A percentile compares a stretch with the other conserved stretches of the same genome.
These are phyloP conservation scores for Sindora glabra DNA, from an alignment of 306 rosid species.

Conservation along the genomic window DNA sequence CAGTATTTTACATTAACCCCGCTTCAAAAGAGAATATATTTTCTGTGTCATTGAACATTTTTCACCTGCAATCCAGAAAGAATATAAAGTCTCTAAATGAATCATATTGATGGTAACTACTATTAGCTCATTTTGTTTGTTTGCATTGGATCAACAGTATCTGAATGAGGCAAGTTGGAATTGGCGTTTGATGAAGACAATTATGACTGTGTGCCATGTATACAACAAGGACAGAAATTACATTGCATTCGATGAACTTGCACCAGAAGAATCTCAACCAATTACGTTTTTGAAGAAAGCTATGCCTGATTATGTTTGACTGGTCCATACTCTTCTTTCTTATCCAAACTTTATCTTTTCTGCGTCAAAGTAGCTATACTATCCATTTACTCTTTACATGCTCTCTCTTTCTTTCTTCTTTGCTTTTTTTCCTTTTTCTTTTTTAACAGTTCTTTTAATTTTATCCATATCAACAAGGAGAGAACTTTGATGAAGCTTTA, in stretches of 20 bases:
- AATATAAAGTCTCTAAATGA: not conserved
- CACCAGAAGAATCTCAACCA: constrained; percentile 69
- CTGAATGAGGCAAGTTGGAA: constrained; percentile 88
- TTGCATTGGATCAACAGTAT: constrained; percentile 39
- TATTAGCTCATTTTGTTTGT: constrained; percentile 8
- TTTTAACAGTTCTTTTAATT: constrained; percentile 17
- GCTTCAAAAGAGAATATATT: not conserved
- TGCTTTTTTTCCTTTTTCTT: not conserved
- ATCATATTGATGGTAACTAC: not conserved
- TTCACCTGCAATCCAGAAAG: not conserved
- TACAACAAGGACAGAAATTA: constrained; percentile 66
- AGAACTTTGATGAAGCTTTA: constrained; percentile 27
- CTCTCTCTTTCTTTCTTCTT: too few species aligned
- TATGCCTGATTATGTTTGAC: constrained; percentile 84
- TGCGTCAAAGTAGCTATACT: constrained; percentile 24
- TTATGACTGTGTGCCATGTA: constrained; percentile 88
- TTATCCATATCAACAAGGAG: constrained; percentile 1
- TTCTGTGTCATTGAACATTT: not conserved
- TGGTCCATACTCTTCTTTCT: constrained; percentile 24
- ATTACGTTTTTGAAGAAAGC: constrained; percentile 61
- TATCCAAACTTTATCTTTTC: constrained; percentile 16
- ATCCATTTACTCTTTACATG: constrained; percentile 18
- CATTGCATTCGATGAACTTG: constrained; percentile 57
- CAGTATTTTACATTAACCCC: too few species aligned
- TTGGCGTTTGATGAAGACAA: constrained; percentile 89